A percentile compares a stretch with the other conserved stretches of the same genome.
These are phyloP conservation scores for Termitomyces sp. DNA, from an alignment of 768 basidiomycete genomes.

Conservation along the genomic window DNA sequence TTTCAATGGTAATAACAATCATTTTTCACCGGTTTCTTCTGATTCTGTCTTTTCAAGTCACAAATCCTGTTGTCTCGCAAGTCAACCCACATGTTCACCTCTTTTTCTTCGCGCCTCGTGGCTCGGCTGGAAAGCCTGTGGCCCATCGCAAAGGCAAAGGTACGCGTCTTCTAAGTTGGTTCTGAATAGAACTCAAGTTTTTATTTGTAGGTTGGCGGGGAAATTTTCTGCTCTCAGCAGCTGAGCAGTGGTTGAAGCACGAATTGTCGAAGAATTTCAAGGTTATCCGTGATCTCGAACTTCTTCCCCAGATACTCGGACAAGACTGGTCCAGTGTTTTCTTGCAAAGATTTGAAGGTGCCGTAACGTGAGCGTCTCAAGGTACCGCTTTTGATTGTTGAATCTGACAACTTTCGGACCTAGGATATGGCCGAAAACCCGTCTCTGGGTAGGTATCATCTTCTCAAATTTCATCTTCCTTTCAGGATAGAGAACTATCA, in stretches of 20 bases:
- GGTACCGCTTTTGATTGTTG: constrained; percentile 18
- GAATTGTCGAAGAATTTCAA: constrained; percentile 97
- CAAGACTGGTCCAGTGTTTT: constrained; percentile 98
- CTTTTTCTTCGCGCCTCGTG: constrained; percentile 91
- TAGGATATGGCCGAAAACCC: constrained; percentile 84
- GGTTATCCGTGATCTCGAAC: constrained; percentile 94
- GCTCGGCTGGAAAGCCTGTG: constrained; percentile 88
- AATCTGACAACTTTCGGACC: constrained; percentile 3
- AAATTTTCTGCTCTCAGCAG: constrained; percentile 87
- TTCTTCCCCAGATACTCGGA: constrained; percentile 88
- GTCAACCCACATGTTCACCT: constrained; percentile 90
- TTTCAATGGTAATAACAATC: constrained; percentile 59
- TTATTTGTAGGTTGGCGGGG: constrained; percentile 79
- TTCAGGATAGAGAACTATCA: background rate
- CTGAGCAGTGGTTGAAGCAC: constrained; percentile 92
- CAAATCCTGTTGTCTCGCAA: constrained; percentile 90
- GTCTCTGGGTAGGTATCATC: constrained; percentile 50
- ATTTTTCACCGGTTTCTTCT: background rate
- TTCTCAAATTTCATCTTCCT: background rate
- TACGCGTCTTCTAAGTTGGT: constrained; percentile 15
- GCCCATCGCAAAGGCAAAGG: constrained; percentile 93
- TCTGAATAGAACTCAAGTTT: background rate
- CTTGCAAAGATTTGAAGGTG: constrained; percentile 87
- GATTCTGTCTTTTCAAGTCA: constrained; percentile 43
- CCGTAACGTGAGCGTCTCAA: constrained; percentile 65